phyloP scores from a whole-genome alignment of 1,284 basidiomycete species.

The Gyrodon tennesseensis region DNA sequence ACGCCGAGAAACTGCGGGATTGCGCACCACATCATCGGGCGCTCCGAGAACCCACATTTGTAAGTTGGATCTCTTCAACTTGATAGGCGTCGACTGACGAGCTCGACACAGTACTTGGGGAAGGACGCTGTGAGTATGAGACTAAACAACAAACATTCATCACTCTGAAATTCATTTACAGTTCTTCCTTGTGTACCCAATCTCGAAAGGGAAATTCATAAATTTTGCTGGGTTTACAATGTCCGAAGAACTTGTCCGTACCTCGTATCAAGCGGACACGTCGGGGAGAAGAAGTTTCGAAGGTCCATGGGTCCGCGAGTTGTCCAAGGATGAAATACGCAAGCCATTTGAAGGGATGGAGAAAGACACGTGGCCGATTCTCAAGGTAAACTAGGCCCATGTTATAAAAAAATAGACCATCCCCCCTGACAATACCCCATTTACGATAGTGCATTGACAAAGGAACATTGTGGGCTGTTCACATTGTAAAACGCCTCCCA shows the following conservation, averaged over 20 bases:
- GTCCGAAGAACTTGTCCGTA: slow-evolving; percentile 36
- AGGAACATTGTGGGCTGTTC: slow-evolving; percentile 54
- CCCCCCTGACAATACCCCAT: not conserved
- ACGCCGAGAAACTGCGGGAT: slow-evolving; percentile 42
- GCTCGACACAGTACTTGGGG: slow-evolving; percentile 34
- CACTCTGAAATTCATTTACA: slow-evolving; percentile 20
- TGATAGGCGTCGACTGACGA: slow-evolving; percentile 11
- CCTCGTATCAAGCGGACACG: slow-evolving; percentile 32
- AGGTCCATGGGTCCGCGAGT: slow-evolving; percentile 41
- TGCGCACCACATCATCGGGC: slow-evolving; percentile 45
- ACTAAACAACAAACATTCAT: not conserved
- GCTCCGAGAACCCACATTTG: slow-evolving; percentile 36
- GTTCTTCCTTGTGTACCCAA: slow-evolving; percentile 39
- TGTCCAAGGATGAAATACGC: slow-evolving; percentile 37
- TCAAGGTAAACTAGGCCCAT: slow-evolving; percentile 31
- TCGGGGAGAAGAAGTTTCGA: slow-evolving; percentile 31
- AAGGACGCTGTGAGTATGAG: slow-evolving; percentile 35
- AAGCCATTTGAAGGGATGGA: slow-evolving; percentile 40
- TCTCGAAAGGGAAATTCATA: slow-evolving; percentile 39
- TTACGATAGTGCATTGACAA: slow-evolving; percentile 44
- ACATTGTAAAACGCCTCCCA: slow-evolving; percentile 48
- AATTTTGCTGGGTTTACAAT: slow-evolving; percentile 44
- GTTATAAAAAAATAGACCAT: not conserved
- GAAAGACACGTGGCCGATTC: slow-evolving; percentile 35
- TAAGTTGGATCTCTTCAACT: slow-evolving; percentile 23